A percentile compares a stretch with the other conserved stretches of the same genome.
Evolutionary conservation across 495 filamentous ascomycete genomes (phyloP).

Genomic region (Penicillium salamii): DNA sequence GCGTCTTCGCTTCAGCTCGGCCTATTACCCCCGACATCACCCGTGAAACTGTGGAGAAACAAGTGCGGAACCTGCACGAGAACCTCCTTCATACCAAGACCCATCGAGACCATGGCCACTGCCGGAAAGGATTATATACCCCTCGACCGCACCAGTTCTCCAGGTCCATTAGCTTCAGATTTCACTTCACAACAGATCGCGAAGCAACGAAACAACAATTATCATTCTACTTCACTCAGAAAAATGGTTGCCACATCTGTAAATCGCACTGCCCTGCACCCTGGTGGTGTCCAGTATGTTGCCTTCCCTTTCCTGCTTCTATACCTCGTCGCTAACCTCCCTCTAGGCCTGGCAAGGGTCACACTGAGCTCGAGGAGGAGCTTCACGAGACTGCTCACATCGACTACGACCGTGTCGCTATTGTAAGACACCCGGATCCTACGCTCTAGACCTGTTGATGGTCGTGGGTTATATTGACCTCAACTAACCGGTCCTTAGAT

Average conservation of each 20-base stretch:
- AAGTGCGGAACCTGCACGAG: constrained; percentile 21
- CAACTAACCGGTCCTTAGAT: constrained; percentile 51
- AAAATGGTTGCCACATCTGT: constrained; percentile 74
- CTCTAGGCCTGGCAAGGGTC: constrained; percentile 71
- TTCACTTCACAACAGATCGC: constrained; percentile 58
- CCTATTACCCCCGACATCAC: constrained; percentile 40
- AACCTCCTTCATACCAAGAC: constrained; percentile 26
- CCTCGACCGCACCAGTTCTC: constrained; percentile 40
- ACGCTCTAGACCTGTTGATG: too few relatives aligned
- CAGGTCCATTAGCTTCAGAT: constrained; percentile 53
- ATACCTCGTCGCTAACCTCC: constrained; percentile 31
- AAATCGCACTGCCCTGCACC: constrained; percentile 88
- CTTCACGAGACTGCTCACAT: constrained; percentile 98
- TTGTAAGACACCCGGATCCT: constrained; percentile 58
- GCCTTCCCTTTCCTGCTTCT: constrained; percentile 11
- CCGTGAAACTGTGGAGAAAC: constrained; percentile 48
- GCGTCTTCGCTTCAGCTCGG: constrained; percentile 34
- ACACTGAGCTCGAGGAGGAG: constrained; percentile 96
- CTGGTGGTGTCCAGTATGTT: constrained; percentile 85
- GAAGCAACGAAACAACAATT: constrained; percentile 63
- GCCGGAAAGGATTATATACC: constrained; percentile 48
- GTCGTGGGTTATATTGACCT: constrained; percentile 3
- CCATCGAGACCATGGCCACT: constrained; percentile 33
- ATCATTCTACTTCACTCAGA: constrained; percentile 57
- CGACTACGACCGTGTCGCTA: constrained; percentile 97